Evolutionary conservation across 2,329 filamentous ascomycete genomes (phyloP), one percentile per base, ranked within the genome.

Genomic region (Pezicula radicicola): DNA sequence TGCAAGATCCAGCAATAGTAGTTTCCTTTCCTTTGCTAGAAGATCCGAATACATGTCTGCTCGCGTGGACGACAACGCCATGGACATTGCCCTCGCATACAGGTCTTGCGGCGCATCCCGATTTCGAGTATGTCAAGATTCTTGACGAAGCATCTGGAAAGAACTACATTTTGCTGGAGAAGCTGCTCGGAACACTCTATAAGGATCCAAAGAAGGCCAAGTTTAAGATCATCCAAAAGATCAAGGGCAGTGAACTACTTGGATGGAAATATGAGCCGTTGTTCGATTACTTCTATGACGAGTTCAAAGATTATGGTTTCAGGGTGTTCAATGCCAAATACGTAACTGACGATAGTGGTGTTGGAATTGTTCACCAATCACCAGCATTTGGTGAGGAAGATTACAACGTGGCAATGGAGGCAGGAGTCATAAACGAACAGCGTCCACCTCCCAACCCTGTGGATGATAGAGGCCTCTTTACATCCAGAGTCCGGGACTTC

Each of bases 131-230:
- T 65, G 71, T 93, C 64, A 92, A 96, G 72, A 88, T 97, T 48
- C 77, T 84, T 49, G 93, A 97, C 61, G 87, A 93, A 66, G 83
- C 83, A 54, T 87, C 88, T 0, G 88, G 88, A 28, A 93, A 92
- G 67, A 81, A 92, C 62, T 96, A 91, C 68, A 85, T 96, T 55
- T 78, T 96, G 37, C 77, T 96, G 19, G 91, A 97, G 68, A 84
- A 89, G 51, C 79, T 94, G 33, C 77, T 97, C 30, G 79, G 80
- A 52, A 93, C 88, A 5, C 76, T 97, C 2, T 97, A 96, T 76
- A 97, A 97, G 70, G 91, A 96, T 60, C 88, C 88, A 7, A 97
- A 96, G 75, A 96, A 96, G 75, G 91, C 91, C 46, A 95, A 96
- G 68, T 96, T 85, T 74, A 91, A 90, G 75, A 78, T 94, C 48